A percentile compares a stretch with the other conserved stretches of the same genome.
Conservation (phyloP, 2,329 filamentous ascomycete species). For the Orbilia brochopaga region DNA sequence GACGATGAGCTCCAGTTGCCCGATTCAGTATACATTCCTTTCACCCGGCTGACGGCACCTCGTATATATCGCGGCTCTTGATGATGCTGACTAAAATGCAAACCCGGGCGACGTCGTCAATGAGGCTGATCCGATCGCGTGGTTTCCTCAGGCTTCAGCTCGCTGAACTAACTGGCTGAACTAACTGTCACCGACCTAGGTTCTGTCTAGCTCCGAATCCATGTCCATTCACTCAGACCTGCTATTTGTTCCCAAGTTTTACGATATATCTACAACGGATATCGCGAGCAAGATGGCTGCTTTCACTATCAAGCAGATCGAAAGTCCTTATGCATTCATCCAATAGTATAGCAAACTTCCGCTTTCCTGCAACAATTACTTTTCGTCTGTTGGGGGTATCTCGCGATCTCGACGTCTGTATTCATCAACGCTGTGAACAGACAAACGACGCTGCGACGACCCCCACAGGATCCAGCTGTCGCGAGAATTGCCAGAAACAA, state of each 20-base stretch:
- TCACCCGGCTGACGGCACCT: not conserved
- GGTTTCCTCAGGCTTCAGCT: not conserved
- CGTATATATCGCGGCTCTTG: not conserved
- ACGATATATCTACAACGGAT: not conserved
- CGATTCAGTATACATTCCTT: not conserved
- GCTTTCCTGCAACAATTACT: not conserved
- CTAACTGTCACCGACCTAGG: too few species aligned
- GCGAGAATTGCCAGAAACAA: slow-evolving; percentile 11
- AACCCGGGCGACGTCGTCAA: not conserved
- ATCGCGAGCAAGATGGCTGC: not conserved
- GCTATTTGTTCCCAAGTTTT: not conserved
- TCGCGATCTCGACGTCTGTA: slow-evolving; percentile 22
- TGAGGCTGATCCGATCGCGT: not conserved
- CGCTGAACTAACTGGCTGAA: not conserved
- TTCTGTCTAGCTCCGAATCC: too few species aligned
- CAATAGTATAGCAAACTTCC: too few species aligned
- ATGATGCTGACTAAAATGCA: not conserved
- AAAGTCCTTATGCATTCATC: not conserved
- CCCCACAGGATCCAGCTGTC: not conserved
- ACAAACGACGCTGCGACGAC: slow-evolving; percentile 1
- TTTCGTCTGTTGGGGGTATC: not conserved
- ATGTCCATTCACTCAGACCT: not conserved
- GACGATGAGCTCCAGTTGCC: not conserved
- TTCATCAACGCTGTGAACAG: too few species aligned
- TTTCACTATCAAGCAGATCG: not conserved